Evolutionary conservation across 768 basidiomycete genomes (phyloP).

Genomic region (Dioszegia aurantiaca): DNA sequence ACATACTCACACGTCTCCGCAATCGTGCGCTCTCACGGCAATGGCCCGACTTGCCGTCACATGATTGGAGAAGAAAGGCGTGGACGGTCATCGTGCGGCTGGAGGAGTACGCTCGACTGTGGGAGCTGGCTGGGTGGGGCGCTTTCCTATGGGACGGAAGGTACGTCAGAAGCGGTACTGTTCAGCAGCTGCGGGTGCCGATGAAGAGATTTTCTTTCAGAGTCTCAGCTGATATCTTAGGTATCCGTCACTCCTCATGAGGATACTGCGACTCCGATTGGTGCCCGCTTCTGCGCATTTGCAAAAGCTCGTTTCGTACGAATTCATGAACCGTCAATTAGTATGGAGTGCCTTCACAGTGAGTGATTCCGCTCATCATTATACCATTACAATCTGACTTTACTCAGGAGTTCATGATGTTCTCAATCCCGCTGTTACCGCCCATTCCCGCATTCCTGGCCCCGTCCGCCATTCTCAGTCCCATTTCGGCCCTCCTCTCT

Average conservation of each 20-base stretch:
- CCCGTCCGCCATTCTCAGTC: constrained; percentile 18
- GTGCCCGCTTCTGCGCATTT: constrained; percentile 67
- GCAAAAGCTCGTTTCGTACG: constrained; percentile 86
- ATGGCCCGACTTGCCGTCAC: constrained; percentile 87
- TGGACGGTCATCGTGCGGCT: constrained; percentile 68
- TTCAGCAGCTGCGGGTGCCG: too few species aligned
- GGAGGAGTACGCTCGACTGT: constrained; percentile 65
- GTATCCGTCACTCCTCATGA: constrained; percentile 78
- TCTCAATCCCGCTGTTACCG: constrained; percentile 80
- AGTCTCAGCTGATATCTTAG: constrained; percentile 56
- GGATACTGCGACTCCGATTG: constrained; percentile 71
- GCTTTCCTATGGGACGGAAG: constrained; percentile 81
- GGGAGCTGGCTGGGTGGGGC: constrained; percentile 72
- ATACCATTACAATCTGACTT: neutral
- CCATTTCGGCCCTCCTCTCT: constrained; percentile 21
- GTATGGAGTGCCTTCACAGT: constrained; percentile 99
- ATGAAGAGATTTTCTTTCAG: too few species aligned
- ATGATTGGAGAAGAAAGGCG: constrained; percentile 67
- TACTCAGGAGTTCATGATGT: constrained; percentile 85
- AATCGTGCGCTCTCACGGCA: constrained; percentile 72
- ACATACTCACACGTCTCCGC: constrained; percentile 71
- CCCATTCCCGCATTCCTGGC: constrained; percentile 51
- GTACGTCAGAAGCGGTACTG: constrained; percentile 60
- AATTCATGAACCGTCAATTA: constrained; percentile 99
- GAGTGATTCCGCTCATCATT: constrained; percentile 38